Evolutionary conservation across 148 eudicot species (phyloP).

Genomic region (Rhododendron vialii): DNA sequence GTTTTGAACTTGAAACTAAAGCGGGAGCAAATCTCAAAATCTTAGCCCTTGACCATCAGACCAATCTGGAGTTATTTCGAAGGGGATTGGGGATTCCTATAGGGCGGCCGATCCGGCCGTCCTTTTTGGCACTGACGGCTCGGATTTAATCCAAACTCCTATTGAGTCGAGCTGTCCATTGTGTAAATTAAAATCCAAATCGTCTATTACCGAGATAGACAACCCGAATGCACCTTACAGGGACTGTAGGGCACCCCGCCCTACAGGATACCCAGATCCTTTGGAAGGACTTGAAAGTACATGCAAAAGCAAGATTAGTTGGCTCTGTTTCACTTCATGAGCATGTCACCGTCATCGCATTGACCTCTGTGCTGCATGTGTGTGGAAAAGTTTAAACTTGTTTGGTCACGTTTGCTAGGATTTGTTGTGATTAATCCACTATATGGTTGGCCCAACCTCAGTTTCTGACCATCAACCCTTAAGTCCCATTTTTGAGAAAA

Average conservation of each 20-base stretch:
- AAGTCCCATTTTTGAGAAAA: neutral
- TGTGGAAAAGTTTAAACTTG: neutral
- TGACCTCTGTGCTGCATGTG: neutral
- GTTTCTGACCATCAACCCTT: neutral
- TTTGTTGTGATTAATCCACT: slow-evolving; percentile 1
- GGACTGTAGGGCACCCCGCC: too few relatives aligned
- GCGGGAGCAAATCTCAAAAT: too few relatives aligned
- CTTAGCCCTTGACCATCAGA: too few relatives aligned
- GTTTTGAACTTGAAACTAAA: neutral
- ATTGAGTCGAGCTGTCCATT: too few relatives aligned
- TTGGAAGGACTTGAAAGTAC: neutral
- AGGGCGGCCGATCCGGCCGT: too few relatives aligned
- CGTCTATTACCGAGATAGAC: too few relatives aligned
- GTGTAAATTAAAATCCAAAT: too few relatives aligned
- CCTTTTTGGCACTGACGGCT: too few relatives aligned
- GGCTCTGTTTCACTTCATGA: slow-evolving; percentile 3
- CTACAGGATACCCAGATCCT: too few relatives aligned
- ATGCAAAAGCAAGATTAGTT: neutral
- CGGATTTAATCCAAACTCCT: too few relatives aligned
- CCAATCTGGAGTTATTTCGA: neutral
- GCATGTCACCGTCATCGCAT: neutral
- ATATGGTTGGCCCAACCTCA: slow-evolving; percentile 8
- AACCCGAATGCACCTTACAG: too few relatives aligned
- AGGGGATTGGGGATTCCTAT: too few relatives aligned
- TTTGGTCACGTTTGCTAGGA: slow-evolving; percentile 7